Conservation (phyloP, 352 stramenopile genomes). For the Globisporangium ultimum region DNA sequence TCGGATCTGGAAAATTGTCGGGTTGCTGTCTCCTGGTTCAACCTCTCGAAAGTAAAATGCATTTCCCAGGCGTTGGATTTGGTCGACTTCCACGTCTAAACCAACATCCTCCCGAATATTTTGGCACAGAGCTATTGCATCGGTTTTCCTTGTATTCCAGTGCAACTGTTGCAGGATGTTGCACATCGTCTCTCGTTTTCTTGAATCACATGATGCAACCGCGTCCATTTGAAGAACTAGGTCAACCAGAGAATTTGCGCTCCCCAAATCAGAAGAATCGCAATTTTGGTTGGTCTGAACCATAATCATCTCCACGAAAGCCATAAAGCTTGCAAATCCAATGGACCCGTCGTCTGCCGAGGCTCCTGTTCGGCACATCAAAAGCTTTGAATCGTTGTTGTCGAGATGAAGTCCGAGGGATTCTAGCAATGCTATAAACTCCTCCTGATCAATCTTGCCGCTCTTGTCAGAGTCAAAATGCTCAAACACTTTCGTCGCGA, state of each 20-base stretch:
- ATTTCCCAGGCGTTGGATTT: constrained; percentile 39
- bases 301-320: constrained; percentile 21
- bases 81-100: constrained; percentile 20
- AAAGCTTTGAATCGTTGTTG: constrained; percentile 26
- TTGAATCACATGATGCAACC: constrained; percentile 1
- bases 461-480: constrained; percentile 50
- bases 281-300: neutral
- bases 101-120: constrained; percentile 24
- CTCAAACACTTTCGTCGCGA: constrained; percentile 42
- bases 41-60: constrained; percentile 42
- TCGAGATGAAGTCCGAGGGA: constrained; percentile 43
- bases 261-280: neutral
- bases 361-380: constrained; percentile 48
- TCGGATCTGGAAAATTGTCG: neutral
- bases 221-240: constrained; percentile 24
- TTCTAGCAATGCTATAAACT: constrained; percentile 43
- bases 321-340: constrained; percentile 25
- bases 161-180: constrained; percentile 45
- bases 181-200: constrained; percentile 25
- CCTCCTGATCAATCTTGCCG: constrained; percentile 49
- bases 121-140: constrained; percentile 22
- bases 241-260: constrained; percentile 5
- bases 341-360: constrained; percentile 14
- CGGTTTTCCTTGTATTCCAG: constrained; percentile 30
- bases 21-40: constrained; percentile 5